Conservation (phyloP, 2,329 filamentous ascomycete genomes). For the Botrytis porri region DNA sequence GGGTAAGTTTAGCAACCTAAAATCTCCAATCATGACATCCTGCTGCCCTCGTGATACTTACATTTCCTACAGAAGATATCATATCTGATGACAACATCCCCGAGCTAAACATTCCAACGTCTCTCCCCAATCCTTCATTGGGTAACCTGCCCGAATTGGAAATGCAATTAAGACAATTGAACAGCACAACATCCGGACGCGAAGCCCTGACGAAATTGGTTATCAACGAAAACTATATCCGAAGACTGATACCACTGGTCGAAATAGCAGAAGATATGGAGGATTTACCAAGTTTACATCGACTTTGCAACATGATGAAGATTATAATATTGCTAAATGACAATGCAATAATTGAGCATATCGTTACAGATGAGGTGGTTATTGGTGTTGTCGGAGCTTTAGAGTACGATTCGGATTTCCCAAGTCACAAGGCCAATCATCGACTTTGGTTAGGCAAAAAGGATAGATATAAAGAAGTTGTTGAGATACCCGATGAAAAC, state of each 20-base stretch:
- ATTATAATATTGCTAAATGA: conserved; percentile 92
- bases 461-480: conserved; percentile 92
- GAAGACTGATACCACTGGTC: conserved; percentile 81
- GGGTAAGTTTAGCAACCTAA: conserved; percentile 9
- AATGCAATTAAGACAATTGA: conserved; percentile 75
- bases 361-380: conserved; percentile 85
- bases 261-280: conserved; percentile 89
- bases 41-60: background rate
- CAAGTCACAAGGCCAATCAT: conserved; percentile 95
- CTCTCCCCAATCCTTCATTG: conserved; percentile 76
- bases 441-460: conserved; percentile 87
- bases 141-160: conserved; percentile 82
- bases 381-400: conserved; percentile 91
- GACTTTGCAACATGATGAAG: conserved; percentile 97
- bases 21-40: background rate
- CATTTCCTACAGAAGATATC: conserved; percentile 62
- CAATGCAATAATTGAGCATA: conserved; percentile 87
- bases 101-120: conserved; percentile 67
- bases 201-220: conserved; percentile 87
- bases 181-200: conserved; percentile 68
- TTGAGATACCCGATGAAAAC: conserved; percentile 78
- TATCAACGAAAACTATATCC: conserved; percentile 80
- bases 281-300: conserved; percentile 79
- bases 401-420: conserved; percentile 98
- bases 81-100: conserved; percentile 82